Conservation (phyloP, 73 alveolate genomes). For the Paramecium biaurelia region DNA sequence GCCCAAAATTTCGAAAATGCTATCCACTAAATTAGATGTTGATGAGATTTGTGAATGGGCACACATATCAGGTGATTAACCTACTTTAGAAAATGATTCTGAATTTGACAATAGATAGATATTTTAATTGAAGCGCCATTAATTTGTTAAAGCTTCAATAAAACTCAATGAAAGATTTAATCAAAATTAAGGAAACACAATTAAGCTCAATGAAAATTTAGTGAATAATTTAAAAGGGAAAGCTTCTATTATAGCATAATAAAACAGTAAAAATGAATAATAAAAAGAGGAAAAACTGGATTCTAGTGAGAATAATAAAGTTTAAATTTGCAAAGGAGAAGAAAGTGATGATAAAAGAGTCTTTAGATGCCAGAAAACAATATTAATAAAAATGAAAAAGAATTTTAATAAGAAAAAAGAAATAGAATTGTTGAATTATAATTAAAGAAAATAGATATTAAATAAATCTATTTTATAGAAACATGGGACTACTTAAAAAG, state of each 20-base stretch:
- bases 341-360: neutral
- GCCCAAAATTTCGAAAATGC: neutral
- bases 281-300: neutral
- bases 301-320: neutral
- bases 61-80: neutral
- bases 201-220: neutral
- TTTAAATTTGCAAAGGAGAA: neutral
- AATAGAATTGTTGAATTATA: neutral
- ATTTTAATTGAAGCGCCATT: neutral
- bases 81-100: neutral
- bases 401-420: slow-evolving; percentile 33
- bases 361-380: neutral
- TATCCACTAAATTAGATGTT: neutral
- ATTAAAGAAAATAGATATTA: neutral
- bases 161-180: neutral
- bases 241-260: slow-evolving; percentile 41
- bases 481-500: slow-evolving; percentile 38
- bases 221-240: slow-evolving; percentile 32
- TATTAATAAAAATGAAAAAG: neutral
- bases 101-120: neutral
- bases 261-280: neutral
- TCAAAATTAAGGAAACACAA: neutral
- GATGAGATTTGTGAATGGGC: neutral
- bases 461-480: slow-evolving; percentile 17
- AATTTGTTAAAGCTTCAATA: neutral